Percentiles rank a stretch among this genome's conserved stretches.
These are phyloP conservation scores for Coemansia reversa DNA, from an alignment of 192 early-diverging fungal species.

Conservation along the genomic window DNA sequence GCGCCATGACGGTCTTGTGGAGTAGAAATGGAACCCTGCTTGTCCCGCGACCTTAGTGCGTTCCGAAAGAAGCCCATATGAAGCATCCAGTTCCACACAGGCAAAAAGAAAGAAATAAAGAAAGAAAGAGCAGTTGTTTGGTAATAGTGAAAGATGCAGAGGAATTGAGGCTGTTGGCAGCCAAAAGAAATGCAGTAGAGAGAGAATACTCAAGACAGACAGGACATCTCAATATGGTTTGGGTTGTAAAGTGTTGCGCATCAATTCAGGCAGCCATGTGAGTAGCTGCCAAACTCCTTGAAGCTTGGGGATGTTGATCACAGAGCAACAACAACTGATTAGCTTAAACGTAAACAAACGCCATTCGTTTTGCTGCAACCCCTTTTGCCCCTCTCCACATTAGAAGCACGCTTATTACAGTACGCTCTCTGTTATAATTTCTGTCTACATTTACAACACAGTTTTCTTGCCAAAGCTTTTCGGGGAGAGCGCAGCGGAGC, in stretches of 20 bases:
- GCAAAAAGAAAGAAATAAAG: not conserved
- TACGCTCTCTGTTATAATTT: not conserved
- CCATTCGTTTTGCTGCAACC: not conserved
- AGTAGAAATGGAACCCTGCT: conserved; percentile 15
- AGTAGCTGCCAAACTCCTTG: not conserved
- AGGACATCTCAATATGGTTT: not conserved
- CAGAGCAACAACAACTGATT: not conserved
- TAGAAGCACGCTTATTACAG: not conserved
- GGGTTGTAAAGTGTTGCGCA: not conserved
- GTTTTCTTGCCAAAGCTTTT: not conserved
- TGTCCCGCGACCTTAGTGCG: conserved; percentile 23
- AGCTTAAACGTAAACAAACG: not conserved
- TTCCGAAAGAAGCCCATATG: conserved; percentile 42
- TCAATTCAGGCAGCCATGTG: not conserved
- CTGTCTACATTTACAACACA: not conserved
- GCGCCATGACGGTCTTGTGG: conserved; percentile 30
- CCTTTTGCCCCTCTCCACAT: not conserved
- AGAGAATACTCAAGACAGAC: not conserved
- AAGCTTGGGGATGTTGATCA: not conserved
- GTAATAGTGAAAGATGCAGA: not conserved
- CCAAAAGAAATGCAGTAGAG: not conserved
- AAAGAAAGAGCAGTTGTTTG: not conserved
- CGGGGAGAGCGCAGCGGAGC: not conserved
- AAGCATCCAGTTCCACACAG: not conserved
- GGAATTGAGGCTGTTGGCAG: not conserved